Conservation (phyloP, 148 eudicot genomes). For the Tetragonia tetragonoides region DNA sequence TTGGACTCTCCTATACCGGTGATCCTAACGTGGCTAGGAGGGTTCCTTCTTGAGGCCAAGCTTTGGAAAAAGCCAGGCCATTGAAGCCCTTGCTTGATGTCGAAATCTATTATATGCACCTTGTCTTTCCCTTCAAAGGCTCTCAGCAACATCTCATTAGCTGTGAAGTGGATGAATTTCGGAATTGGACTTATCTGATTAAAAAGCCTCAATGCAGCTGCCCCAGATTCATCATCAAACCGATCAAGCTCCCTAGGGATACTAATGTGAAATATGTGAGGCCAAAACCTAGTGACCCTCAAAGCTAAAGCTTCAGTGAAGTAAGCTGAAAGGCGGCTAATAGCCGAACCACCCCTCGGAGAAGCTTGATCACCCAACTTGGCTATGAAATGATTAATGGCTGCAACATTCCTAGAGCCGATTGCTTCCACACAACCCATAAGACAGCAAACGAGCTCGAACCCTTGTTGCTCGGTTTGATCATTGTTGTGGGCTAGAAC, state of each 20-base stretch:
- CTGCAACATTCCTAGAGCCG: constrained; percentile 50
- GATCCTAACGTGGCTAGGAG: constrained; percentile 86
- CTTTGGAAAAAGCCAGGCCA: constrained; percentile 92
- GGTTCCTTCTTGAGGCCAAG: constrained; percentile 54
- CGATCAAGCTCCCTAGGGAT: constrained; percentile 70
- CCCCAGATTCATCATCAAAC: constrained; percentile 57
- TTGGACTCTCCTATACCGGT: constrained; percentile 90
- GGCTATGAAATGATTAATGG: constrained; percentile 54
- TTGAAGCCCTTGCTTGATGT: constrained; percentile 91
- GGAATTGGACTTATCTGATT: constrained; percentile 87
- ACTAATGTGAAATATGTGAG: constrained; percentile 58
- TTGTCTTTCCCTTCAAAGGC: constrained; percentile 82
- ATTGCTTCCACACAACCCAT: constrained; percentile 72
- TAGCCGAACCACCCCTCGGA: constrained; percentile 62
- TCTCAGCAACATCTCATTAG: constrained; percentile 80
- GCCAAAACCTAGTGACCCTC: constrained; percentile 78
- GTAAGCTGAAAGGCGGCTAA: constrained; percentile 71
- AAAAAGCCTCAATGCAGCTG: constrained; percentile 59
- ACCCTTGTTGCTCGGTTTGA: constrained; percentile 49
- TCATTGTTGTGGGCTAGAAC: constrained; percentile 30
- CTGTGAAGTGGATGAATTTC: constrained; percentile 84
- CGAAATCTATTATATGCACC: constrained; percentile 88
- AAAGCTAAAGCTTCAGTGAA: constrained; percentile 81
- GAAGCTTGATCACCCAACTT: constrained; percentile 81
- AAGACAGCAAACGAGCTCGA: constrained; percentile 72